phyloP scores from a whole-genome alignment of 176 grass and related monocot species.

The Coix lacrymajobi region DNA sequence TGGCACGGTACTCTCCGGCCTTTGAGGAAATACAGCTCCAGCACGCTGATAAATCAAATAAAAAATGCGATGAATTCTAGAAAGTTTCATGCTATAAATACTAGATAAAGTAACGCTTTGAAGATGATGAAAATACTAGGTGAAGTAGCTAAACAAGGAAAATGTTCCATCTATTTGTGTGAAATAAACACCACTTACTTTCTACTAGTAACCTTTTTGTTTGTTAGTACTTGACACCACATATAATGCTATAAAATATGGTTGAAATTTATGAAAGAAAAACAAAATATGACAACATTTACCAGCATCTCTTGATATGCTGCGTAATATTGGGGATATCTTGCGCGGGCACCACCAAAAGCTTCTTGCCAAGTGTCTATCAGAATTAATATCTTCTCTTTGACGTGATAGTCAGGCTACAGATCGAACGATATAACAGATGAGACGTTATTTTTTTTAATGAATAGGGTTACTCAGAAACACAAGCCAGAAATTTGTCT shows the following conservation, averaged over 20 bases:
- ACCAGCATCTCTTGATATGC: constrained; percentile 91
- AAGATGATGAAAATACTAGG: background rate
- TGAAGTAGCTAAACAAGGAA: constrained; percentile 5
- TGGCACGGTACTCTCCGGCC: constrained; percentile 64
- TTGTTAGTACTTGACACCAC: background rate
- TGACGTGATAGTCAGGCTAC: constrained; percentile 55
- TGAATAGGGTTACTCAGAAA: background rate
- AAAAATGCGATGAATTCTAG: constrained; percentile 6
- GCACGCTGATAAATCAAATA: constrained; percentile 51
- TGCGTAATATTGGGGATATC: constrained; percentile 81
- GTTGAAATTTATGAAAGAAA: background rate
- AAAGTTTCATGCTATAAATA: background rate
- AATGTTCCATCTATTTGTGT: background rate
- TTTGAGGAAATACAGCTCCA: constrained; percentile 92
- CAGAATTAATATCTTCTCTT: constrained; percentile 62
- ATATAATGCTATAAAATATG: background rate
- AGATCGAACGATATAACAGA: constrained; percentile 23
- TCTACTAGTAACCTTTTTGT: background rate
- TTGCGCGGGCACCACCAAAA: constrained; percentile 85
- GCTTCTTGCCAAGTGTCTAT: constrained; percentile 99
- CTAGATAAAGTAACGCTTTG: background rate
- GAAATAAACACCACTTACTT: background rate
- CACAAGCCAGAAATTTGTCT: background rate
- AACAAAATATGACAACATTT: constrained; percentile 20
- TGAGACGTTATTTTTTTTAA: background rate